phyloP scores from a whole-genome alignment of 805 yeast genomes.

The Ogataea allantospora region DNA sequence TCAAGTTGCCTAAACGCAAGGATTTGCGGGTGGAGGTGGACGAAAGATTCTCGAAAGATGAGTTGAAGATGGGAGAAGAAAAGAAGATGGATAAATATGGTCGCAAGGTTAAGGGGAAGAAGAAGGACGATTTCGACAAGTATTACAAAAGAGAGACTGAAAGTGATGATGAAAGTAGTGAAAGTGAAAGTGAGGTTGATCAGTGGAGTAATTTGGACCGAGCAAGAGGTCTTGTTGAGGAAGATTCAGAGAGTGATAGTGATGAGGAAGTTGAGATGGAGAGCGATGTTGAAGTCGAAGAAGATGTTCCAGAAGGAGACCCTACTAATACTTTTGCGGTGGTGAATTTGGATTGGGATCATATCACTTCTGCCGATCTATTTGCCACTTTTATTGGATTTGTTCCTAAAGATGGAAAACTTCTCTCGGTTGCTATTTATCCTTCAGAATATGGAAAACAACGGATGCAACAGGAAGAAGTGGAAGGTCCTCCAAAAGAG shows the following conservation, averaged over 20 bases:
- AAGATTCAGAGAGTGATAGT: slow-evolving; percentile 35
- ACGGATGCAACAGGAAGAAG: slow-evolving; percentile 83
- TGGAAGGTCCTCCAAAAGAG: slow-evolving; percentile 90
- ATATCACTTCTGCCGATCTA: slow-evolving; percentile 80
- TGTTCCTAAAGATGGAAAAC: slow-evolving; percentile 71
- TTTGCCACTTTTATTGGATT: slow-evolving; percentile 87
- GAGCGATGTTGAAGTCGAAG: slow-evolving; percentile 55
- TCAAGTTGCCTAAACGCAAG: slow-evolving; percentile 68
- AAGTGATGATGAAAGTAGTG: slow-evolving; percentile 48
- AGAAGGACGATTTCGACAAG: slow-evolving; percentile 55
- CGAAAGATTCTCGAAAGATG: slow-evolving; percentile 73
- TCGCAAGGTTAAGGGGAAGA: slow-evolving; percentile 53
- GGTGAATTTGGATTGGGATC: slow-evolving; percentile 97
- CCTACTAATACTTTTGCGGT: slow-evolving; percentile 82
- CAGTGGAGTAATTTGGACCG: slow-evolving; percentile 29
- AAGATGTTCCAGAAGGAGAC: slow-evolving; percentile 70
- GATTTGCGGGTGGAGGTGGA: slow-evolving; percentile 77
- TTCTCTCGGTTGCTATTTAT: slow-evolving; percentile 65
- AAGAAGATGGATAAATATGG: slow-evolving; percentile 86
- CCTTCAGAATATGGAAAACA: slow-evolving; percentile 94
- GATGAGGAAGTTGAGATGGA: slow-evolving; percentile 47
- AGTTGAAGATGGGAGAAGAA: slow-evolving; percentile 55
- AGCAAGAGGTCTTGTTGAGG: slow-evolving; percentile 60
- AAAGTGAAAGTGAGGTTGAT: slow-evolving; percentile 33
- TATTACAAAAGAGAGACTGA: slow-evolving; percentile 49